Evolutionary conservation across 768 basidiomycete species (phyloP), one percentile per base, ranked within the genome.

Genomic region (Panaeolus papilionaceus): DNA sequence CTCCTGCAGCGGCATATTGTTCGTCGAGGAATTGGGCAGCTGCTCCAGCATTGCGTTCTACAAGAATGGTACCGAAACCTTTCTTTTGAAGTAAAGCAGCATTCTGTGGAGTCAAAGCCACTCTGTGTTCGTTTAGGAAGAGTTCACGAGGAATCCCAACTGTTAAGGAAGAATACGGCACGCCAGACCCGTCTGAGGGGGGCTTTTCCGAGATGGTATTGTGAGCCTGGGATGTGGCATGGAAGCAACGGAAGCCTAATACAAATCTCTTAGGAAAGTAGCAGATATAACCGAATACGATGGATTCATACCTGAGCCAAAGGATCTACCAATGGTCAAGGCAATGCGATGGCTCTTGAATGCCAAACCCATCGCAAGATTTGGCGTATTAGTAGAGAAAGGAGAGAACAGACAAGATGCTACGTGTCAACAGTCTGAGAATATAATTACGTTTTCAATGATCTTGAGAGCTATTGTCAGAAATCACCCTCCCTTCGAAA

Each of bases 21-120:
- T 89, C 91, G 73, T 96, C 92, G 69, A 89, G 79, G 78, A 95
- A 96, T 75, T 94, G 90, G 5, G 94, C 89, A 63, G 87, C 83
- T 42, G 77, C 75, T 54, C 94, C 94, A 20, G 92, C 91, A 68
- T 86, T 83, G 47, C 83, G 84, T 75, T 94, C 93, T 26, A 96
- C 85, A 40, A 95, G 82, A 61, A 96, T 87, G 65, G 84, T 84
- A 6, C 79, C 72, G 73, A 96, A 94, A 6, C 94, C 94, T 72
- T 96, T 95, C 84, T 95, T 95, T 67, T 87, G 84, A 61, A 96
- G 82, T 38, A 91, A 75, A 3, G 88, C 82, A 4, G 88, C 88
- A 74, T 94, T 95, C 74, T 90, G 87, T 4, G 94, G 94, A 0
- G 94, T 93, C 7, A 96, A 79, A 44, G 93, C 86, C 51, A 95